Evolutionary conservation across 2,329 filamentous ascomycete species (phyloP), one percentile per base, ranked within the genome.

Genomic region (Sporothrix globosa): DNA sequence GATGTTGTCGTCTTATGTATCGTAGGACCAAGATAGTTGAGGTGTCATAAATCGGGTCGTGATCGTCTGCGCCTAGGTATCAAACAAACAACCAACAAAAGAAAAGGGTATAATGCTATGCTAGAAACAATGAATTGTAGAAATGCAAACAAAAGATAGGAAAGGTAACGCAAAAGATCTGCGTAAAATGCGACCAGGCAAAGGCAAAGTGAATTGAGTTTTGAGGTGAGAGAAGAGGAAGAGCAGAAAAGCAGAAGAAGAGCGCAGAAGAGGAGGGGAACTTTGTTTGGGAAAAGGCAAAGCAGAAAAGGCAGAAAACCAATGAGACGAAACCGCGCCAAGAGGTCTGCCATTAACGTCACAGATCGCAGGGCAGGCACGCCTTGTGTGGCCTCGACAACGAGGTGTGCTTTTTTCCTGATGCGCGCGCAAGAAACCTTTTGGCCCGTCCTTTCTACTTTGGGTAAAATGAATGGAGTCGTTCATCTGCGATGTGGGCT

Each of bases 361-460:
- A 66, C 63, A 66, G 63, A 66, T 53, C 44, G 46, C 63, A 67
- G 19, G 65, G 65, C 30, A 56, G 34, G 65, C 13, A 46, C 34
- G 50, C n/a, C 17, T 27, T n/a, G 41, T 44, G 24, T 39, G 54
- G 30, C 34, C 39, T 44, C 34, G 7, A 34, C 34, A 6, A 34
- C 34, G 27, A 7, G 34, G 34, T 44, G 17, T 61, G n/a, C n/a
- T 19, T 46, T 30, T 24, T 53, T 41, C 34, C 48, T 56, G 50
- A 67, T 56, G 65, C 50, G 65, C 65, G 65, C 65, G 50, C 50
- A 67, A 67, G 65, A 21, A 67, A 34, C 69, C 44, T 34, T 44
- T 44, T 30, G 44, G 17, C 41, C 63, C 24, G 63, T 50, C 27
- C 63, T 66, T 66, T 21, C 63, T 52, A 6, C 46, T 52, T 66